Conservation (phyloP, 352 stramenopile genomes). For the Phytophthora kernoviae region DNA sequence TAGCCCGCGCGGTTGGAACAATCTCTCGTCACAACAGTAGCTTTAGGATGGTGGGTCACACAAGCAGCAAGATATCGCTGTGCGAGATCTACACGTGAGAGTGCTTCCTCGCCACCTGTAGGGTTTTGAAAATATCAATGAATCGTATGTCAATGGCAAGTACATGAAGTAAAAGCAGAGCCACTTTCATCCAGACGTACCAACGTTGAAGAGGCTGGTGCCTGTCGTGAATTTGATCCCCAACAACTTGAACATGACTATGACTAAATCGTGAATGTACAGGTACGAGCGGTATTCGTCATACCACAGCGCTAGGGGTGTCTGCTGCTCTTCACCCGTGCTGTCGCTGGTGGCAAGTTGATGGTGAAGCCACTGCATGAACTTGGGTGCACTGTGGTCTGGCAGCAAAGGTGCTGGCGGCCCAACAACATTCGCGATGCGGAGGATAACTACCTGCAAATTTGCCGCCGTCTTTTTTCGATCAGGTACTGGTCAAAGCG, state of each 20-base stretch:
- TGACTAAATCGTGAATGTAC: conserved; percentile 53
- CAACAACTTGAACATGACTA: conserved; percentile 42
- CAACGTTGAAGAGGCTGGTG: conserved; percentile 51
- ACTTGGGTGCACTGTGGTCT: conserved; percentile 47
- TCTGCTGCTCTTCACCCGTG: background rate
- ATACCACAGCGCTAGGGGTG: conserved; percentile 52
- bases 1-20: conserved; percentile 23
- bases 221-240: background rate
- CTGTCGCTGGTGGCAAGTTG: conserved; percentile 35
- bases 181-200: conserved; percentile 25
- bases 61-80: conserved; percentile 32
- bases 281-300: conserved; percentile 74
- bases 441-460: conserved; percentile 40
- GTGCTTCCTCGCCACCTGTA: conserved; percentile 47
- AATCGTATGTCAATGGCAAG: background rate
- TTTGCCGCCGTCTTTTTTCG: conserved; percentile 3
- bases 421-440: conserved; percentile 71
- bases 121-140: background rate
- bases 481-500: conserved; percentile 53
- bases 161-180: no score
- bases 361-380: conserved; percentile 65
- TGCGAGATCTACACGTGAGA: conserved; percentile 57
- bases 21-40: conserved; percentile 24
- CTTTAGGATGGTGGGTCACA: conserved; percentile 3
- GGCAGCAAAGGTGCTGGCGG: conserved; percentile 42